These are phyloP conservation scores for Strombidium stylifer DNA, from an alignment of 73 alveolate genomes.

Conservation along the genomic window DNA sequence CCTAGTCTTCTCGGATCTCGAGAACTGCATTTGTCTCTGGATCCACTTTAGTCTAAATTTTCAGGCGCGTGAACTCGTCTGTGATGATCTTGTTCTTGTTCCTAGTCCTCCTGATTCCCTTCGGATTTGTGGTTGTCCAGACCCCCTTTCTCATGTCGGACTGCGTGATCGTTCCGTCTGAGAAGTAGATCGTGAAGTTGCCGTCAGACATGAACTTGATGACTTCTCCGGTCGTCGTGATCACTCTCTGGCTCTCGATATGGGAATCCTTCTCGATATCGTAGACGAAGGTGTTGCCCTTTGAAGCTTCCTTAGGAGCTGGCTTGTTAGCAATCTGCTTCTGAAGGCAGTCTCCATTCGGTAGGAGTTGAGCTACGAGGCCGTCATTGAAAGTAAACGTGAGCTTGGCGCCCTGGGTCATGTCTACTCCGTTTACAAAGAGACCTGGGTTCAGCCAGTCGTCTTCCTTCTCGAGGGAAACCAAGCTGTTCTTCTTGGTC, in stretches of 20 bases:
- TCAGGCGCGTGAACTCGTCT: slow-evolving; percentile 69
- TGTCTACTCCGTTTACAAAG: no score
- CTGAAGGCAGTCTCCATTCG: slow-evolving; percentile 77
- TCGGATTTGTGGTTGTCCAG: slow-evolving; percentile 68
- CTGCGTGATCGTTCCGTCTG: slow-evolving; percentile 76
- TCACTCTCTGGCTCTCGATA: slow-evolving; percentile 74
- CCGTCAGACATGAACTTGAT: slow-evolving; percentile 70
- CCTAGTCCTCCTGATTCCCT: slow-evolving; percentile 75
- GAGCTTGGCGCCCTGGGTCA: slow-evolving; percentile 43
- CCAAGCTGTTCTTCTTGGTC: no score
- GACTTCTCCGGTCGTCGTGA: slow-evolving; percentile 74
- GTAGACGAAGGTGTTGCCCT: neutral
- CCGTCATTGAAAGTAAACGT: slow-evolving; percentile 80
- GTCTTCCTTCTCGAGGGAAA: no score
- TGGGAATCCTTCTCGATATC: slow-evolving; percentile 37
- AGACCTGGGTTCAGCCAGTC: no score
- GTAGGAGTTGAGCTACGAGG: slow-evolving; percentile 73
- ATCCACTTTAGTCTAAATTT: slow-evolving; percentile 53
- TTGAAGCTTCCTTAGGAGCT: neutral
- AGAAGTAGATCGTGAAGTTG: slow-evolving; percentile 56
- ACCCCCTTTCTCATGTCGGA: slow-evolving; percentile 49
- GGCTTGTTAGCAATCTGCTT: neutral
- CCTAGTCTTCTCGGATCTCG: slow-evolving; percentile 75
- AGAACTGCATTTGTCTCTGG: slow-evolving; percentile 75
- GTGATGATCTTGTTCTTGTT: slow-evolving; percentile 57